Conservation (phyloP, 2,329 filamentous ascomycete genomes). For the Chaetoscypha palmicola region DNA sequence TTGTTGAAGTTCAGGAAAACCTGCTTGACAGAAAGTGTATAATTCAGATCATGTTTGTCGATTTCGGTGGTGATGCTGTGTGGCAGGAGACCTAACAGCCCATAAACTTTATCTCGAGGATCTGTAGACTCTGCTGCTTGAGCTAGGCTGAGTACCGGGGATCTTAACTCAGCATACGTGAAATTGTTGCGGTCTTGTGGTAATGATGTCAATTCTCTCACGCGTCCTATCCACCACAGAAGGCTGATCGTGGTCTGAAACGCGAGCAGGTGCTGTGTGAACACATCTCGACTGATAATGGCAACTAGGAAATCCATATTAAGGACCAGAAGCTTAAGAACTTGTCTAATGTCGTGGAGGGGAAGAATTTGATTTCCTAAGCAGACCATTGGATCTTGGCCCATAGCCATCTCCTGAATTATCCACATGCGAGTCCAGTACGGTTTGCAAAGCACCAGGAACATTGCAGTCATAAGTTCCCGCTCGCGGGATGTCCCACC, state of each 20-base stretch:
- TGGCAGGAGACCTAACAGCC: background rate
- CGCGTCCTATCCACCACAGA: slow-evolving; percentile 1
- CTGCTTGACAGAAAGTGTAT: background rate
- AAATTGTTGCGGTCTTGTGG: background rate
- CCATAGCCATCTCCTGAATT: slow-evolving; percentile 2
- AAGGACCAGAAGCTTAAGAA: background rate
- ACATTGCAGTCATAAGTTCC: background rate
- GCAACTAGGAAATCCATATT: background rate
- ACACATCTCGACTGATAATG: background rate
- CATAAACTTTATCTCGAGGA: slow-evolving; percentile 3
- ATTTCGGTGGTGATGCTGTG: background rate
- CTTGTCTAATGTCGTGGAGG: background rate
- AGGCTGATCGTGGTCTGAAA: background rate
- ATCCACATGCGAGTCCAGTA: slow-evolving; percentile 5
- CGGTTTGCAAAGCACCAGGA: background rate
- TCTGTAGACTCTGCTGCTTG: slow-evolving; percentile 1
- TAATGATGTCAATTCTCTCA: background rate
- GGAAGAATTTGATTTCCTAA: background rate
- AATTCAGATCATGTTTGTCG: background rate
- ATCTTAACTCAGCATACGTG: slow-evolving; percentile 1
- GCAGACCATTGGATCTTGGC: background rate
- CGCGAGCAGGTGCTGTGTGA: background rate
- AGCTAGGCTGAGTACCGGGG: background rate
- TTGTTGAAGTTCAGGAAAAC: background rate
- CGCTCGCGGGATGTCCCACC: background rate